phyloP scores from a whole-genome alignment of 192 early-diverging fungal species.

The Thamnidium elegans region DNA sequence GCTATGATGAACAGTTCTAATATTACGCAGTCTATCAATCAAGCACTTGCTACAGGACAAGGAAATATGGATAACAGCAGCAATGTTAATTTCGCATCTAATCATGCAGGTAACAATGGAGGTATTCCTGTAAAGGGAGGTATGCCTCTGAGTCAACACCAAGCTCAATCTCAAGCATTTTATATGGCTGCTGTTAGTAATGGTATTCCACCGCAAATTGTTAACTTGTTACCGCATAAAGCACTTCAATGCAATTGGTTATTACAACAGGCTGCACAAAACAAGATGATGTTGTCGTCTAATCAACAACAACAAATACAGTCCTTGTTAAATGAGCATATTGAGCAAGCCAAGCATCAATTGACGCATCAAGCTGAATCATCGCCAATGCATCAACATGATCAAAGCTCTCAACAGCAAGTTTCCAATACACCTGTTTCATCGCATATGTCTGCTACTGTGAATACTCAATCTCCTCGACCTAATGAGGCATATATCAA shows the following conservation, averaged over 20 bases:
- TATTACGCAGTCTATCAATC: not conserved
- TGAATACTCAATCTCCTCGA: no score
- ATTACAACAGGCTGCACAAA: conserved; percentile 21
- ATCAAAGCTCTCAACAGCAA: conserved; percentile 5
- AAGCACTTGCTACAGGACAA: not conserved
- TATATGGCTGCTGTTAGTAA: conserved; percentile 24
- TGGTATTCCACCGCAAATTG: conserved; percentile 29
- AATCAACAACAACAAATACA: conserved; percentile 34
- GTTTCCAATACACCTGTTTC: no score
- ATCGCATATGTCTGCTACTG: no score
- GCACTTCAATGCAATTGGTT: conserved; percentile 34
- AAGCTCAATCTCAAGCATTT: conserved; percentile 20
- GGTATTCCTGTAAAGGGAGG: conserved; percentile 14
- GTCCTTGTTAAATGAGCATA: conserved; percentile 20
- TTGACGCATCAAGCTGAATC: conserved; percentile 14
- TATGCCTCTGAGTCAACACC: conserved; percentile 10
- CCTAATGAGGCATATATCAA: not conserved
- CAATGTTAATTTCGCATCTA: not conserved
- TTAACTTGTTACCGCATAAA: conserved; percentile 21
- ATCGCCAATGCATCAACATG: conserved; percentile 8
- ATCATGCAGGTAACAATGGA: not conserved
- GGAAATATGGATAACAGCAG: not conserved
- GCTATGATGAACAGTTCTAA: not conserved
- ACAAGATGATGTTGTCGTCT: conserved; percentile 9
- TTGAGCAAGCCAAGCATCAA: conserved; percentile 24